Conservation (phyloP, 2,329 filamentous ascomycete species). For the Penicillium sp. region DNA sequence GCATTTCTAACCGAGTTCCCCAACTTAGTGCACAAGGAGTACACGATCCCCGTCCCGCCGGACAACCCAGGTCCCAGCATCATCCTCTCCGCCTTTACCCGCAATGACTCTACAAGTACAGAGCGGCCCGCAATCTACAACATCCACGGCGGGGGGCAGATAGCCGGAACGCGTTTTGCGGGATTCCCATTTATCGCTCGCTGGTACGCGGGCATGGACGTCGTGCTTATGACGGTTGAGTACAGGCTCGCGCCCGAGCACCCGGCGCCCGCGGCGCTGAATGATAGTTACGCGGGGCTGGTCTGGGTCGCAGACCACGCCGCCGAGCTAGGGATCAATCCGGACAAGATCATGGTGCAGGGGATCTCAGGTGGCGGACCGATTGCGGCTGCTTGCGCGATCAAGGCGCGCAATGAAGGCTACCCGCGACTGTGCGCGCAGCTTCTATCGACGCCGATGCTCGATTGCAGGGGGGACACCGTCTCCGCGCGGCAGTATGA, state of each 20-base stretch:
- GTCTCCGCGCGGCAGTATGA: conserved; percentile 1
- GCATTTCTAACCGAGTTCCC: neutral
- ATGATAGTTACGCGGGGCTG: conserved; percentile 6
- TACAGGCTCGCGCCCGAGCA: conserved; percentile 13
- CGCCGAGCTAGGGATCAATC: neutral
- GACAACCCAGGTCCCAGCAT: too few species aligned
- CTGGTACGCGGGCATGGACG: neutral
- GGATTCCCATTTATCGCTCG: neutral
- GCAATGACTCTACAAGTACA: neutral
- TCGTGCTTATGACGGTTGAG: conserved; percentile 1
- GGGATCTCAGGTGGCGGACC: neutral
- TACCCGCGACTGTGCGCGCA: neutral
- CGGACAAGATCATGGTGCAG: neutral
- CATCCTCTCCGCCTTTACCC: neutral
- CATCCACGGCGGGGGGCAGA: conserved; percentile 13
- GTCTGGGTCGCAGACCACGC: neutral
- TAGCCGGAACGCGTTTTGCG: conserved; percentile 5
- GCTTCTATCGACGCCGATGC: neutral
- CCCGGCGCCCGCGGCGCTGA: neutral
- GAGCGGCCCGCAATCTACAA: neutral
- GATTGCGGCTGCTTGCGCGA: neutral
- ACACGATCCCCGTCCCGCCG: neutral
- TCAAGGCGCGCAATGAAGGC: neutral
- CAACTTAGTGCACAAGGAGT: neutral
- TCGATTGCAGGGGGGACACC: neutral